Percentiles rank a stretch among this genome's conserved stretches.
Evolutionary conservation across 805 yeast species (phyloP).

Genomic region (Kluyveromyces aestuarii): DNA sequence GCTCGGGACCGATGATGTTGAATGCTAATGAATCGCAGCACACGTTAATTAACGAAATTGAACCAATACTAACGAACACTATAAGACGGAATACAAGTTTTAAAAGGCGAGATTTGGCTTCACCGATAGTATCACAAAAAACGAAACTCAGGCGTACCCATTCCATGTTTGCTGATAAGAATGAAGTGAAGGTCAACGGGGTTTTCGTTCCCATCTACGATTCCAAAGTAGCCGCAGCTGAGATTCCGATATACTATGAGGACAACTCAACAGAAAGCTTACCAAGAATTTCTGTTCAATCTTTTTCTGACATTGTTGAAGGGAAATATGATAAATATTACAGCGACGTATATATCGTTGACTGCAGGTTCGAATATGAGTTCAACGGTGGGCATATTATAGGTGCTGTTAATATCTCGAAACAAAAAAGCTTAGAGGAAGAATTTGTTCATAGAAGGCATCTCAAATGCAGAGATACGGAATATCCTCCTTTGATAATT

Average conservation of each 20-base stretch:
- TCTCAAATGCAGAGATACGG: background rate
- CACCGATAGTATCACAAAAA: conserved; percentile 6
- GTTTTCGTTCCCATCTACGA: conserved; percentile 27
- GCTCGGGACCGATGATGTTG: background rate
- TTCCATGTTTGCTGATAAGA: conserved; percentile 58
- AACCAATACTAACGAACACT: background rate
- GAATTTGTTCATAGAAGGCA: conserved; percentile 31
- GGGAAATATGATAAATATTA: conserved; percentile 37
- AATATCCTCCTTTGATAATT: conserved; percentile 41
- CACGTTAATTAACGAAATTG: background rate
- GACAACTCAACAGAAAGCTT: conserved; percentile 37
- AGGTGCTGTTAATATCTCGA: conserved; percentile 70
- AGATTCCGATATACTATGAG: conserved; percentile 44
- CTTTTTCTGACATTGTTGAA: conserved; percentile 32
- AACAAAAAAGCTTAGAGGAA: conserved; percentile 59
- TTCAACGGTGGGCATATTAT: conserved; percentile 87
- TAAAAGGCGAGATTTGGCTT: background rate
- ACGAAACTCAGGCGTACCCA: conserved; percentile 50
- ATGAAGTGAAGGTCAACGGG: conserved; percentile 34
- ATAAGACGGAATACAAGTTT: background rate
- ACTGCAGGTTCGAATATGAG: conserved; percentile 91
- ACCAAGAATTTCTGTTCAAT: conserved; percentile 37
- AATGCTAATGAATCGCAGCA: background rate
- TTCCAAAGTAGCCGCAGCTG: conserved; percentile 55
- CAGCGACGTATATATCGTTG: conserved; percentile 54